phyloP scores from a whole-genome alignment of 768 basidiomycete genomes.

The Pisolithus tinctorius region DNA sequence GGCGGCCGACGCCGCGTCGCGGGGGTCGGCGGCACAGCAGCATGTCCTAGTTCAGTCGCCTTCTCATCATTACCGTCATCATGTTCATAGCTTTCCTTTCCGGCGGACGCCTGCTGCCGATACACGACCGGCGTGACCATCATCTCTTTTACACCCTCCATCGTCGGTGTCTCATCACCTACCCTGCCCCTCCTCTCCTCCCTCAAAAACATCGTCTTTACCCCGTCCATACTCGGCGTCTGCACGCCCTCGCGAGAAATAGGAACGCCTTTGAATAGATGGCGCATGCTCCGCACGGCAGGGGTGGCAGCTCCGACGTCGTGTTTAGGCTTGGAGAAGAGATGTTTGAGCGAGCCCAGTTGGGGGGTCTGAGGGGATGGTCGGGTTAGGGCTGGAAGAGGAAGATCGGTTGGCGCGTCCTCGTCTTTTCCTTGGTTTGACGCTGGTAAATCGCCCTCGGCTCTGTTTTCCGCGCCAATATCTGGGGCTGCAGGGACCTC shows the following conservation, averaged over 20 bases:
- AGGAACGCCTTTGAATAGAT: conserved; percentile 21
- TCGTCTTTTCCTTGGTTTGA: conserved; percentile 15
- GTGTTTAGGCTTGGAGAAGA: conserved; percentile 18
- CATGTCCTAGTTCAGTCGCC: conserved; percentile 5
- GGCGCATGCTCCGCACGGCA: conserved; percentile 24
- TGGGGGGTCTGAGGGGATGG: conserved; percentile 21
- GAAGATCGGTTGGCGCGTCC: conserved; percentile 6
- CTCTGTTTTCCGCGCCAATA: neutral
- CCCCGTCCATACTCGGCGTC: conserved; percentile 31
- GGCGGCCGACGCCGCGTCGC: conserved; percentile 13
- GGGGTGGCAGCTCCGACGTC: conserved; percentile 14
- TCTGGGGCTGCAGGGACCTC: neutral
- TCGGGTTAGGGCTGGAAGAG: neutral
- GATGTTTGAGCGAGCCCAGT: conserved; percentile 26
- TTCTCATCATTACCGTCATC: too few species aligned
- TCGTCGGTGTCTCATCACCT: conserved; percentile 13
- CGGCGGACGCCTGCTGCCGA: too few species aligned
- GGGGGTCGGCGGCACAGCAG: conserved; percentile 2
- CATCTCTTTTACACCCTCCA: conserved; percentile 26
- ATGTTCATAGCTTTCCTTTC: too few species aligned
- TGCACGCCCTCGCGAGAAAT: conserved; percentile 1
- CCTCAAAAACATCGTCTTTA: conserved; percentile 24
- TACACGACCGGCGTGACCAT: conserved; percentile 25
- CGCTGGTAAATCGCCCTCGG: neutral
- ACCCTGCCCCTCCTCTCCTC: conserved; percentile 7